Evolutionary conservation across 371 early-diverging fungal species (phyloP).

Genomic region (Lichtheimia corymbifera): DNA sequence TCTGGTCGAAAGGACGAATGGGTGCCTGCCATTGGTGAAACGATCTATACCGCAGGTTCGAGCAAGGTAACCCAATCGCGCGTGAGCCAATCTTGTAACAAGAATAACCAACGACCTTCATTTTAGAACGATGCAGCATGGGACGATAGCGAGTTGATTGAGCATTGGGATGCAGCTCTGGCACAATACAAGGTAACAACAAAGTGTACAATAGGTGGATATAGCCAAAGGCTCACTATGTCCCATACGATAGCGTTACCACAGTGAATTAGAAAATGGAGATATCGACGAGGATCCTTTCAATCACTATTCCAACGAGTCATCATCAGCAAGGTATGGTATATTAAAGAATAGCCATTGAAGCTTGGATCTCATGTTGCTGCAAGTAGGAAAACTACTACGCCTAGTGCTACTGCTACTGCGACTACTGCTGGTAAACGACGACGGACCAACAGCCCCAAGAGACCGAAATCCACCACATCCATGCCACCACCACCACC

Average conservation of each 20-base stretch:
- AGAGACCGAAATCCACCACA: neutral
- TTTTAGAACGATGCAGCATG: conserved; percentile 45
- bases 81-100: neutral
- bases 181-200: conserved; percentile 37
- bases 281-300: too few species aligned
- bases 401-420: too few species aligned
- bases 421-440: too few species aligned
- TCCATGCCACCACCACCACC: neutral
- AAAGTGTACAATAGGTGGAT: neutral
- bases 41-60: conserved; percentile 8
- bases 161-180: conserved; percentile 62
- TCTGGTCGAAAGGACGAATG: neutral
- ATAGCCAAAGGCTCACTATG: neutral
- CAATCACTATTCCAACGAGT: too few species aligned
- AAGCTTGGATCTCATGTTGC: too few species aligned
- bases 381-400: too few species aligned
- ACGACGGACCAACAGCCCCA: too few species aligned
- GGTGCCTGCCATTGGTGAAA: conserved; percentile 16
- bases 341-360: too few species aligned
- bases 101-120: neutral
- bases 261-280: neutral
- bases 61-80: neutral
- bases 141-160: conserved; percentile 63
- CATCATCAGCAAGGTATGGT: too few species aligned
- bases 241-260: neutral